Evolutionary conservation across 1,284 basidiomycete genomes (phyloP).

Genomic region (Ceratobasidium papillatum): DNA sequence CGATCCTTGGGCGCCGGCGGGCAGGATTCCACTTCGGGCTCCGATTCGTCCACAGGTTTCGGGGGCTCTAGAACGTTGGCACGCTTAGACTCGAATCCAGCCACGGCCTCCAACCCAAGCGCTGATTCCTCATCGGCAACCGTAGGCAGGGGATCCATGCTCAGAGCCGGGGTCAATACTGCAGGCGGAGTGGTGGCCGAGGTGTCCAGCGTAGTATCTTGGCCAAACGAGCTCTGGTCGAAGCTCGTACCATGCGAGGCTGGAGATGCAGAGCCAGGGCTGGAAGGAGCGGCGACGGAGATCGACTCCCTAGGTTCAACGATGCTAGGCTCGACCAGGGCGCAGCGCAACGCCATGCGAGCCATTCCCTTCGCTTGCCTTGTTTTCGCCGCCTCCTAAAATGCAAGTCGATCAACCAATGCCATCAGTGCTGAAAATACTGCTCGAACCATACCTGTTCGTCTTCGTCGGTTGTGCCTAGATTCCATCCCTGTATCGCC

Average conservation of each 20-base stretch:
- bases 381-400: no score
- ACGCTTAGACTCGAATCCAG: background rate
- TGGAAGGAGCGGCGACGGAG: background rate
- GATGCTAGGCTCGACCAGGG: background rate
- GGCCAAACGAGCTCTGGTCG: background rate
- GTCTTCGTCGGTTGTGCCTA: background rate
- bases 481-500: background rate
- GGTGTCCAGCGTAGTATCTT: background rate
- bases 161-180: background rate
- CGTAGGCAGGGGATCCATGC: background rate
- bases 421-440: no score
- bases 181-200: background rate
- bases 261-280: background rate
- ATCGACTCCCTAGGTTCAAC: no score
- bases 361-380: no score
- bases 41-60: background rate
- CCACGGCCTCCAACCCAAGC: no score
- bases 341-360: background rate
- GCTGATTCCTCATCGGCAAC: background rate
- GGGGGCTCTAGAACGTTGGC: background rate
- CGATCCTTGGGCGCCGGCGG: no score
- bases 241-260: background rate
- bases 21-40: background rate
- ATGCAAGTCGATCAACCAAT: no score
- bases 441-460: background rate